Conservation (phyloP, 2,329 filamentous ascomycete genomes). For the Coniella vitis region DNA sequence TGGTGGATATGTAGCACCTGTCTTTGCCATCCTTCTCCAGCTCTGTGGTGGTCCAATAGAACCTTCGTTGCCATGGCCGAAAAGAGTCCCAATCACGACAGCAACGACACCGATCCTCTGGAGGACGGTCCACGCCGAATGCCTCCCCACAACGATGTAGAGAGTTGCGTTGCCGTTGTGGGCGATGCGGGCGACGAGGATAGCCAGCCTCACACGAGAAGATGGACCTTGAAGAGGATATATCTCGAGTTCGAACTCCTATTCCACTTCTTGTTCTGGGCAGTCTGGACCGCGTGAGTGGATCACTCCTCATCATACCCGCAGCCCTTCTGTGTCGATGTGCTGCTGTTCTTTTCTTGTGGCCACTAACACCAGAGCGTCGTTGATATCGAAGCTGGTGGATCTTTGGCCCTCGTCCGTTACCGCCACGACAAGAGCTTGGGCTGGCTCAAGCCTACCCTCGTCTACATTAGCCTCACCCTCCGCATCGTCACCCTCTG, state of each 20-base stretch:
- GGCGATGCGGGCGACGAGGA: not conserved
- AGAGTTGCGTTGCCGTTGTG: slow-evolving; percentile 24
- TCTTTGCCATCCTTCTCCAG: too few species aligned
- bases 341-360: slow-evolving; percentile 28
- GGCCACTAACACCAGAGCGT: slow-evolving; percentile 24
- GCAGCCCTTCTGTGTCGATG: too few species aligned
- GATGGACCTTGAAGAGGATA: slow-evolving; percentile 26
- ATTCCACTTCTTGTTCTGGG: slow-evolving; percentile 38
- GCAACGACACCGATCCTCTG: too few species aligned
- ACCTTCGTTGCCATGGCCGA: too few species aligned
- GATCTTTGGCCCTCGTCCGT: slow-evolving; percentile 65
- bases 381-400: slow-evolving; percentile 55
- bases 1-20: too few species aligned
- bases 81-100: too few species aligned
- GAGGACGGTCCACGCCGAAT: too few species aligned
- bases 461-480: slow-evolving; percentile 69
- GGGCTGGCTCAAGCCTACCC: slow-evolving; percentile 80
- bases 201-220: slow-evolving; percentile 30
- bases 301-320: slow-evolving; percentile 10
- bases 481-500: slow-evolving; percentile 70
- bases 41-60: too few species aligned
- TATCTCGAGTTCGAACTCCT: slow-evolving; percentile 39
- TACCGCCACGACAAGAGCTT: slow-evolving; percentile 57
- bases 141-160: slow-evolving; percentile 10
- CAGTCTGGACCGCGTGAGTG: slow-evolving; percentile 29